Conservation (phyloP, 257 asterid genomes). For the Solanum paucissectum region DNA sequence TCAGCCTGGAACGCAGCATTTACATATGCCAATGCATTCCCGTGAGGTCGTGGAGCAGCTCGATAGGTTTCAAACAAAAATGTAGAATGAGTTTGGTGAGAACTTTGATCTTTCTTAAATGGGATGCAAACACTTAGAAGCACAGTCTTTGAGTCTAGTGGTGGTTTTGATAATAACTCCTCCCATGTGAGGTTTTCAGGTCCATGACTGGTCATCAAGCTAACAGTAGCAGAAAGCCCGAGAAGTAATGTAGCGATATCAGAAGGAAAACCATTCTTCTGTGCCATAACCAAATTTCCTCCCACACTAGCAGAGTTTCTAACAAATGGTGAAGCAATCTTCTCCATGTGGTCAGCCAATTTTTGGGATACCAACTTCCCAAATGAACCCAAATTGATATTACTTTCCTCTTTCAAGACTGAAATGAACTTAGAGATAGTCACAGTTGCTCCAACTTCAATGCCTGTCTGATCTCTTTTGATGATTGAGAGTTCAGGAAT, state of each 20-base stretch:
- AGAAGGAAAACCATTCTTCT: conserved; percentile 59
- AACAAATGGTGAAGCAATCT: conserved; percentile 42
- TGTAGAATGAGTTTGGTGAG: conserved; percentile 8
- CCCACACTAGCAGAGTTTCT: conserved; percentile 64
- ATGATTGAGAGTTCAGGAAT: conserved; percentile 44
- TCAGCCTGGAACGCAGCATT: conserved; percentile 61
- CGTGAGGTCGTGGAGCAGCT: conserved; percentile 58
- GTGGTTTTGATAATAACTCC: conserved; percentile 39
- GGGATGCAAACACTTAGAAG: conserved; percentile 52
- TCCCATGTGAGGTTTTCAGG: conserved; percentile 31
- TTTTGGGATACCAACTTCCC: conserved; percentile 23
- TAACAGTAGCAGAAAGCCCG: conserved; percentile 34
- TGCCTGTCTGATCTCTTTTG: conserved; percentile 24
- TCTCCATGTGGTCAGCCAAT: conserved; percentile 56
- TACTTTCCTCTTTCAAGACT: conserved; percentile 20
- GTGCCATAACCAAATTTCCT: conserved; percentile 70
- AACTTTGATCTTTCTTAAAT: conserved; percentile 7
- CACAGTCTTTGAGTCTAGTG: conserved; percentile 31
- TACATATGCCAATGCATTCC: conserved; percentile 61
- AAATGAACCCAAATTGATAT: conserved; percentile 2
- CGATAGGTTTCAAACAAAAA: conserved; percentile 50
- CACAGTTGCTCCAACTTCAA: conserved; percentile 59
- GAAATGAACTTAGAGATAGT: conserved; percentile 42
- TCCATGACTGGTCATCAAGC: conserved; percentile 19
- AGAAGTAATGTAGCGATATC: conserved; percentile 56